These are phyloP conservation scores for Aureobasidium sp. DNA, from an alignment of 2,329 filamentous ascomycete genomes.

Conservation along the genomic window DNA sequence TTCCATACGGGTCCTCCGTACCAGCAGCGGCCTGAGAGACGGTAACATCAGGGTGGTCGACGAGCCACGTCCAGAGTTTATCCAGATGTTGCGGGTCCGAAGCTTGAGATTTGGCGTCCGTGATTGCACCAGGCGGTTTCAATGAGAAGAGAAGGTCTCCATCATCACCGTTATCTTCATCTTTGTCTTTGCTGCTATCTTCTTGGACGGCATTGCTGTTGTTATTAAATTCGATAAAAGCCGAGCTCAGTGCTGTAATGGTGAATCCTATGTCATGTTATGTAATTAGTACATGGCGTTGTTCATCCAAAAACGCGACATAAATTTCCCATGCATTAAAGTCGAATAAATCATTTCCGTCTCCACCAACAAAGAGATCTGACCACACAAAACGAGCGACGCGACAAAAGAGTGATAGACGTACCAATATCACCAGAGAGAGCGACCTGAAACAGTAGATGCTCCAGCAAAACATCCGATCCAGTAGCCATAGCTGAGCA, in stretches of 20 bases:
- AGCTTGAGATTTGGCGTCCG: conserved; percentile 14
- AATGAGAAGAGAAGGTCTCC: conserved; percentile 31
- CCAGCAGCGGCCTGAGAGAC: conserved; percentile 45
- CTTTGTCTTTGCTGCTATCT: neutral
- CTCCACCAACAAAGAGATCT: conserved; percentile 12
- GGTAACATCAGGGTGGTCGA: conserved; percentile 60
- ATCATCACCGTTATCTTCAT: conserved; percentile 18
- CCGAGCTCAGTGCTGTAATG: conserved; percentile 43
- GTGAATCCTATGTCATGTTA: conserved; percentile 11
- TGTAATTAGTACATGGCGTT: conserved; percentile 3
- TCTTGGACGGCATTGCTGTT: conserved; percentile 16
- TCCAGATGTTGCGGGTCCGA: conserved; percentile 59
- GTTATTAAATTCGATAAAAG: conserved; percentile 41
- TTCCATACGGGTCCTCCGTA: conserved; percentile 30
- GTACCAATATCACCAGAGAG: conserved; percentile 64
- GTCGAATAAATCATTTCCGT: conserved; percentile 5
- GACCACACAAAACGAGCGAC: conserved; percentile 4
- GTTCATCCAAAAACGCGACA: conserved; percentile 10
- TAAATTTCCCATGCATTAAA: conserved; percentile 4
- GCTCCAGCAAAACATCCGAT: conserved; percentile 64
- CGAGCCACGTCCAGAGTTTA: conserved; percentile 65
- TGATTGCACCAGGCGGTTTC: conserved; percentile 25
- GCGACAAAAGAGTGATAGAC: conserved; percentile 30
- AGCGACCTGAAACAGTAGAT: conserved; percentile 65
- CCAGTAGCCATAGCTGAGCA: conserved; percentile 48